A percentile compares a stretch with the other conserved stretches of the same genome.
Evolutionary conservation across 2,329 filamentous ascomycete species (phyloP).

Genomic region (Akanthomyces uredinophilus): DNA sequence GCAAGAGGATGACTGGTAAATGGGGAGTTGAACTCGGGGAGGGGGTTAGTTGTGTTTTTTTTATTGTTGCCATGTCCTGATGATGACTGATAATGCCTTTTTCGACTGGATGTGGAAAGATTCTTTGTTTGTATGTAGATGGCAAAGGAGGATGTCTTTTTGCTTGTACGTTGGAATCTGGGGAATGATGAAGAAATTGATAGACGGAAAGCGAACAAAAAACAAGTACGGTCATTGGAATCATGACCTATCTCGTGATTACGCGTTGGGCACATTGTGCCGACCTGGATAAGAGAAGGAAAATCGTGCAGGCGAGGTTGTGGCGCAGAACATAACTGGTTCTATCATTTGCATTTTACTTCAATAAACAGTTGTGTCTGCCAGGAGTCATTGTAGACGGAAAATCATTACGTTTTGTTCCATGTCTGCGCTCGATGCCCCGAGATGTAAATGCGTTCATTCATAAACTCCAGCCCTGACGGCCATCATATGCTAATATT

Average conservation of each 20-base stretch:
- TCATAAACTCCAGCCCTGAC: background rate
- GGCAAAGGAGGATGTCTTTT: background rate
- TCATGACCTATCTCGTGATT: background rate
- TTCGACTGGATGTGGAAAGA: background rate
- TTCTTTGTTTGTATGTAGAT: background rate
- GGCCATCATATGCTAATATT: background rate
- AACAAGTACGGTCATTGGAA: background rate
- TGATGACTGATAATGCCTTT: conserved; percentile 6
- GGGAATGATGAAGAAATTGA: background rate
- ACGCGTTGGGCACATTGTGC: background rate
- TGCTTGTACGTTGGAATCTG: background rate
- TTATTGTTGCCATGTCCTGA: conserved; percentile 13
- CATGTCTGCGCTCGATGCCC: background rate
- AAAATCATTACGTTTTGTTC: no score
- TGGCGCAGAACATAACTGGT: background rate
- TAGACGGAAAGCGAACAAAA: background rate
- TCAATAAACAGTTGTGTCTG: background rate
- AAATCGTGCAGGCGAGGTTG: no score
- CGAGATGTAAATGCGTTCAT: background rate
- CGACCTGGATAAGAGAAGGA: background rate
- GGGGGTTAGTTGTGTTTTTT: background rate
- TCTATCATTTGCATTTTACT: background rate
- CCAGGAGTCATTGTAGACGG: no score
- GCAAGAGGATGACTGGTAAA: conserved; percentile 66
- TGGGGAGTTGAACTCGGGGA: conserved; percentile 4